Percentiles rank a stretch among this genome's conserved stretches.
Conservation (phyloP, 1,284 basidiomycete species). For the Anthracocystis walkeri region DNA sequence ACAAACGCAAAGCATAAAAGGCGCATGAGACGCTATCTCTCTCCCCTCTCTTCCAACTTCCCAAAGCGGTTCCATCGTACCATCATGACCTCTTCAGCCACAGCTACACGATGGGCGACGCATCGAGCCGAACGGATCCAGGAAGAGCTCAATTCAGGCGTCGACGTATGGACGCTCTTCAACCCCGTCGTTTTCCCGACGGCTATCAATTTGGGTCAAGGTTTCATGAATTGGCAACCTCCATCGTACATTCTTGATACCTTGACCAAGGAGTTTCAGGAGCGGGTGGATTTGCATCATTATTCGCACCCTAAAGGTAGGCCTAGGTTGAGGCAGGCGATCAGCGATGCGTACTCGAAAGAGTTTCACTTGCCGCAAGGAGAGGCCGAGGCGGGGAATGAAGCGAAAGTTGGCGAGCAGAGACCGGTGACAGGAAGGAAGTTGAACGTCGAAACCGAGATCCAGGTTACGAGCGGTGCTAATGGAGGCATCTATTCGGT, state of each 20-base stretch:
- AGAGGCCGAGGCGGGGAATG: constrained; percentile 47
- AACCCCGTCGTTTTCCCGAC: constrained; percentile 64
- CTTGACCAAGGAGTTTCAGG: constrained; percentile 32
- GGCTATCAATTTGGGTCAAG: constrained; percentile 68
- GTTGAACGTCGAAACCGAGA: constrained; percentile 86
- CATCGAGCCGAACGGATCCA: constrained; percentile 49
- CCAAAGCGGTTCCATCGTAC: constrained; percentile 6
- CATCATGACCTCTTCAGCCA: constrained; percentile 31
- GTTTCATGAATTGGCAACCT: constrained; percentile 68
- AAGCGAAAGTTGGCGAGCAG: constrained; percentile 33
- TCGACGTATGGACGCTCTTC: constrained; percentile 69
- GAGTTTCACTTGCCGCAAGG: constrained; percentile 49
- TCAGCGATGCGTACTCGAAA: constrained; percentile 52
- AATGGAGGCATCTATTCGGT: constrained; percentile 71
- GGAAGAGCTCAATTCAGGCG: constrained; percentile 54
- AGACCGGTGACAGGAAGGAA: constrained; percentile 72
- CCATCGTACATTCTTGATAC: constrained; percentile 57
- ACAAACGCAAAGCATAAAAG: neutral
- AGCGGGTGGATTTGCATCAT: constrained; percentile 65
- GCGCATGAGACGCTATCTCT: constrained; percentile 25
- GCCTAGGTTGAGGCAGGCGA: constrained; percentile 58
- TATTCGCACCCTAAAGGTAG: constrained; percentile 67
- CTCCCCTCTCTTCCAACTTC: neutral
- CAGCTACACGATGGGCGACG: constrained; percentile 46
- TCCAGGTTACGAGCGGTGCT: constrained; percentile 93